phyloP scores from a whole-genome alignment of 768 basidiomycete species.

The Trametes cubensis region DNA sequence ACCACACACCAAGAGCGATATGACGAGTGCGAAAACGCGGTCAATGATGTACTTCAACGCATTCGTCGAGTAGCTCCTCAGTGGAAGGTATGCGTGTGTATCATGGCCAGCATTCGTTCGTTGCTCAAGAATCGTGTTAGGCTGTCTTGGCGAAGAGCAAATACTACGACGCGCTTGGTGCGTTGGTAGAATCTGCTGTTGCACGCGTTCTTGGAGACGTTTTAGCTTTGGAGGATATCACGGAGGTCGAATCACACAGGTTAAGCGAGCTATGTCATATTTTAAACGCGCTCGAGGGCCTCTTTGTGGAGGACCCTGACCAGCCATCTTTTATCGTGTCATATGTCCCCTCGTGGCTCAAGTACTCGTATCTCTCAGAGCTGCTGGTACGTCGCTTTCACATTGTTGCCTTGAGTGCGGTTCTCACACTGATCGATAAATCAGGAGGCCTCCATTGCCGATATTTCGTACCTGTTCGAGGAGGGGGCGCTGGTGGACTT shows the following conservation, averaged over 20 bases:
- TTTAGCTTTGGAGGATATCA: conserved; percentile 80
- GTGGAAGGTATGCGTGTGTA: conserved; percentile 63
- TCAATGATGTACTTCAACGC: conserved; percentile 63
- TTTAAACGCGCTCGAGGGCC: conserved; percentile 74
- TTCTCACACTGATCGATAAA: conserved; percentile 11
- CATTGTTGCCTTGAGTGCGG: background rate
- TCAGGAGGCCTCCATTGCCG: conserved; percentile 89
- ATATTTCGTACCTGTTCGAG: conserved; percentile 90
- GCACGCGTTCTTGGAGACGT: conserved; percentile 71
- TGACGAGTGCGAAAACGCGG: conserved; percentile 72
- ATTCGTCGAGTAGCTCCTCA: conserved; percentile 64
- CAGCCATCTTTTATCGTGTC: conserved; percentile 77
- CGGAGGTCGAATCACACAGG: conserved; percentile 82
- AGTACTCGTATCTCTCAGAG: conserved; percentile 92
- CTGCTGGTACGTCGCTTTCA: conserved; percentile 65
- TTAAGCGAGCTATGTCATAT: conserved; percentile 83
- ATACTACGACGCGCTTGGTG: conserved; percentile 73
- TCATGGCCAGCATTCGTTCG: too few species aligned
- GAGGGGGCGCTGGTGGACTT: conserved; percentile 91
- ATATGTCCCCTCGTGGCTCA: conserved; percentile 92
- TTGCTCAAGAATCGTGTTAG: conserved; percentile 40
- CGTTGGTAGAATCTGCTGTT: conserved; percentile 68
- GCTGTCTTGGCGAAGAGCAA: conserved; percentile 67
- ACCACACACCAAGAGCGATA: conserved; percentile 74
- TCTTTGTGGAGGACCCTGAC: conserved; percentile 70